Base-by-base conservation (phyloP, 2,329 filamentous ascomycete genomes). In the Hypoxylon sp. region DNA sequence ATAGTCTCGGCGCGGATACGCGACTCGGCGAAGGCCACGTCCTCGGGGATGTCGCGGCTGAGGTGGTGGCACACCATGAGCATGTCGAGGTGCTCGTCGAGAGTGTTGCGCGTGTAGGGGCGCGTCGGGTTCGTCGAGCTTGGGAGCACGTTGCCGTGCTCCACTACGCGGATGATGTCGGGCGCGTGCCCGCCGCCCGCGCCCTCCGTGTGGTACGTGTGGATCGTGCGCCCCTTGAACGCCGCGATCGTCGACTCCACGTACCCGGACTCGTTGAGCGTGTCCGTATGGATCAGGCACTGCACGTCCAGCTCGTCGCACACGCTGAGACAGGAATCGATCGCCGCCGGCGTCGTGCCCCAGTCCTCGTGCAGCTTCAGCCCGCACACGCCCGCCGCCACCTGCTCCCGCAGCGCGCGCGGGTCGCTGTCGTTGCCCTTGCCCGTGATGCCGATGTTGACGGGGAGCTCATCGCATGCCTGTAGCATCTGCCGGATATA, bases 81-180 rank as follows among this genome's bases (percentile, higher is more conserved):
- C 94, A 98, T 98, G 80, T 98, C 94, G 13, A 97, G 86, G 79
- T 98, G 94, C 79, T 98, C 94, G 74, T 97, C 94, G 0, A 98
- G 85, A 0, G 94, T 98, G 81, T 98, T 97, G 68, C 85, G 84
- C 1, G 94, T 98, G 78, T 89, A 97, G 0, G 94, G 94, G 1
- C 94, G 85, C 1, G 94, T 98, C 0, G 94, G 94, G 76, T 97
- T 98, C 0, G 94, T 98, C 48, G 90, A 94, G 4, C 90, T 93
- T 0, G 94, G 94, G 0, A 98, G 85, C 1, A 98, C 93, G 74
- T 98, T 95, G 49, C 87, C 79, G 72, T 94, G 90, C 77, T 96
- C 93, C 10, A 97, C 94, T 0, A 97, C 93, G 26, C 87, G 90
- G 78, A 98, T 97, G 78, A 98, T 97, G 77, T 98, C 94, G 0